Conservation (phyloP, 306 rosid species). For the Quillaja saponaria region DNA sequence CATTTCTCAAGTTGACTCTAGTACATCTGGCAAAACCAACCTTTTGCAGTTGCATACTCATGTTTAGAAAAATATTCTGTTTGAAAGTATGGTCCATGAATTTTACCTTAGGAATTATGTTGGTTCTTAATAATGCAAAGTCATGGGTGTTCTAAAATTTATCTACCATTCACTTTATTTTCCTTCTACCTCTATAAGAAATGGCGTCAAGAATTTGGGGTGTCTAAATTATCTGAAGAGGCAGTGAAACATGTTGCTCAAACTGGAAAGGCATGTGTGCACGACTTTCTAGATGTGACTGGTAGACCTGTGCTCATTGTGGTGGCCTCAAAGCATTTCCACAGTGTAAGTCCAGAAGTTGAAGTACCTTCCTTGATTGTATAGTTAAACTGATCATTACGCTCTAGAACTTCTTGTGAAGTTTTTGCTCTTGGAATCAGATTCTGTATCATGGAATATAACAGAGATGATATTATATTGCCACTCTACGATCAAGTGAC, state of each 20-base stretch:
- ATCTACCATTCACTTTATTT: conserved; percentile 13
- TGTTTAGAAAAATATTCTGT: background rate
- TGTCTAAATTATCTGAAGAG: conserved; percentile 69
- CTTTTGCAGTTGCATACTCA: background rate
- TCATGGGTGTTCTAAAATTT: background rate
- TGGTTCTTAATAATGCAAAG: background rate
- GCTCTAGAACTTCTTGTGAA: background rate
- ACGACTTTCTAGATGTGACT: conserved; percentile 70
- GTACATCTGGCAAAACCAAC: background rate
- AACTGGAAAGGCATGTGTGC: conserved; percentile 82
- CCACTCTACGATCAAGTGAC: too few relatives aligned
- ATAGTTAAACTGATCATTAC: too few relatives aligned
- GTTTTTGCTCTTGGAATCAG: too few relatives aligned
- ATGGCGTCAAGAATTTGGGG: conserved; percentile 92
- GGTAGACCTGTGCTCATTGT: conserved; percentile 81
- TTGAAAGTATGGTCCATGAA: conserved; percentile 4
- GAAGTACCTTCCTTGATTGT: conserved; percentile 1
- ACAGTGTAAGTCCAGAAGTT: conserved; percentile 55
- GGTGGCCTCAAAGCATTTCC: conserved; percentile 75
- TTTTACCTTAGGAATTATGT: conserved; percentile 3
- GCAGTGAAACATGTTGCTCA: conserved; percentile 56
- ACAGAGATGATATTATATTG: too few relatives aligned
- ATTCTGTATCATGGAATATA: too few relatives aligned
- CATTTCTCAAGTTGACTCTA: background rate
- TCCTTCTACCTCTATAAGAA: conserved; percentile 57